phyloP scores from a whole-genome alignment of 2,329 filamentous ascomycete species.

The Gnomoniopsis smithogilvyi region DNA sequence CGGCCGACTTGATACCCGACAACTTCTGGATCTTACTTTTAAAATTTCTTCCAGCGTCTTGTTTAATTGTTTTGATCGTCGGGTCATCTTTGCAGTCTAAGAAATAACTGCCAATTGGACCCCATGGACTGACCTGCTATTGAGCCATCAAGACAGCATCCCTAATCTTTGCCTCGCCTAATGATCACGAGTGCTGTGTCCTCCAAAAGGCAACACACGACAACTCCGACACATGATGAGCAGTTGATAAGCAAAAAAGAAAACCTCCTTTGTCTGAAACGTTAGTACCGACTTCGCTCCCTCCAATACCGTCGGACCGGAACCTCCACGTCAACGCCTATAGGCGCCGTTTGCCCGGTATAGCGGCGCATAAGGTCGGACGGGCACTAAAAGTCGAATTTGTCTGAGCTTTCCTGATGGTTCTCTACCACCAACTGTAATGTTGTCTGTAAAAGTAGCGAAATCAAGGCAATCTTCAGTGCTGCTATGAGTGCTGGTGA shows the following conservation, averaged over 20 bases:
- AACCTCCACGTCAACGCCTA: conserved; percentile 8
- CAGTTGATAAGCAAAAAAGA: conserved; percentile 13
- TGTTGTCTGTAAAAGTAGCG: conserved; percentile 4
- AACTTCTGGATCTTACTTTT: background rate
- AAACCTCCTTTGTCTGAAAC: conserved; percentile 9
- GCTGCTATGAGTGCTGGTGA: conserved; percentile 62
- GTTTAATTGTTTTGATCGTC: background rate
- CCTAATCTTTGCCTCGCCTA: conserved; percentile 1
- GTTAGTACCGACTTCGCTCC: conserved; percentile 6
- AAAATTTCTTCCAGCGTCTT: background rate
- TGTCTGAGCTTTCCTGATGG: background rate
- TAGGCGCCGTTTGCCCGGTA: conserved; percentile 11
- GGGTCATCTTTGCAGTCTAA: background rate
- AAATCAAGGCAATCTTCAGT: conserved; percentile 15
- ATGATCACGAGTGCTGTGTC: conserved; percentile 1
- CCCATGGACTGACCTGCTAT: conserved; percentile 7
- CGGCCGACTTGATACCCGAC: background rate
- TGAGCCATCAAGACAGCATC: background rate
- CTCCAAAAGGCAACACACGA: background rate
- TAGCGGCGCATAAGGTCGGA: conserved; percentile 6
- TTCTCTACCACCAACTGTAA: conserved; percentile 9
- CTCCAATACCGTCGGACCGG: conserved; percentile 6
- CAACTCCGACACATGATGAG: conserved; percentile 13
- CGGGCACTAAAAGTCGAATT: conserved; percentile 1
- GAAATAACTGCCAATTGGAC: background rate